Evolutionary conservation across 1,139 yeast genomes (phyloP).

Genomic region (Taphrina deformans): DNA sequence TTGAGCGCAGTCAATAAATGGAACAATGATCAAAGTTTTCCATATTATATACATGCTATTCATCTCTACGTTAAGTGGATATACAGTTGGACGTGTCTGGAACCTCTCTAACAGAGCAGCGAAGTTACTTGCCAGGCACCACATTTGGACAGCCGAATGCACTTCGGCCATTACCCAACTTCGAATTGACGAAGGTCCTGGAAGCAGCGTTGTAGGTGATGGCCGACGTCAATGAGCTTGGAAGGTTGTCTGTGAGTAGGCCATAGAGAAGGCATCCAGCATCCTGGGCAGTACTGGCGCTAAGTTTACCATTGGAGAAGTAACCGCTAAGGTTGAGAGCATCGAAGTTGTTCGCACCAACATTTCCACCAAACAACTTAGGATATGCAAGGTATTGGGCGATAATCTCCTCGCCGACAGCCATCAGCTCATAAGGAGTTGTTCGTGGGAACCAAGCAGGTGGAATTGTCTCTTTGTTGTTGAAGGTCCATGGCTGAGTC

Average conservation of each 20-base stretch:
- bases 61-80: no score
- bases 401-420: constrained; percentile 10
- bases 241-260: constrained; percentile 22
- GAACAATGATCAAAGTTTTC: no score
- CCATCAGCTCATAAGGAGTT: constrained; percentile 1
- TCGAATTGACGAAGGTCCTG: not conserved
- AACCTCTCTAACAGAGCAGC: not conserved
- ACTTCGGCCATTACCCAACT: not conserved
- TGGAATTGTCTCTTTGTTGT: constrained; percentile 26
- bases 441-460: constrained; percentile 20
- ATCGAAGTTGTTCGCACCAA: constrained; percentile 21
- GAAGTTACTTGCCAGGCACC: not conserved
- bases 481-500: constrained; percentile 21
- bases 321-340: not conserved
- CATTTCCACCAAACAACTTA: constrained; percentile 21
- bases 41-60: no score
- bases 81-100: no score
- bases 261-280: constrained; percentile 7
- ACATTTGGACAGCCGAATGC: constrained; percentile 7
- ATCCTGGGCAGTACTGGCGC: constrained; percentile 4
- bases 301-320: constrained; percentile 5
- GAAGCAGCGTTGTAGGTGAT: constrained; percentile 12
- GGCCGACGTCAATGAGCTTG: constrained; percentile 11
- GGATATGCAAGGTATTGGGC: constrained; percentile 27
- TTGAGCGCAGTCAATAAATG: no score